Base-by-base conservation (phyloP, 257 asterid species). In the Solanum neorickii region DNA sequence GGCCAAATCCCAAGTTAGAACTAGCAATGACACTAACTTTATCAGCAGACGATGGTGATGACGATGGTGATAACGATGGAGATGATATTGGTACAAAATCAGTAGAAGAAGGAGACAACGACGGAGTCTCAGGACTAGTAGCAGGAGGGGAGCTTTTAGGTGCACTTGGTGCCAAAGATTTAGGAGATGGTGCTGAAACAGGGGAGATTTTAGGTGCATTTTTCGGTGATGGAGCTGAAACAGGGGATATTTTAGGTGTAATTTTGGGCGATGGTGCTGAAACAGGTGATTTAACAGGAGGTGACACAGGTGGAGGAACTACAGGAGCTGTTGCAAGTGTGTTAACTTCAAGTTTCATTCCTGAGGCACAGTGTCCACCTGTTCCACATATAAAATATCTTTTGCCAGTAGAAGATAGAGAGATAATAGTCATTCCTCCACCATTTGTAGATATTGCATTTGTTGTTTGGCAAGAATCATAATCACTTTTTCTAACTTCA, bases 341-440 rank as follows among this genome's bases (percentile, higher is more conserved):
- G 89, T 88, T 86, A 78, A 95, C 89, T 59, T 89, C 87, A 77
- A 95, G 23, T 80, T 95, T 95, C 98, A 94, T 95, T 87, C 98
- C 96, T 42, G 56, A 49, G 87, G 87, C 85, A 93, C 98, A 95
- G 88, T 94, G 97, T 1, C 93, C 94, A 18, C 66, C 85, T 25
- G 91, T 88, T 33, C 94, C 93, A 87, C 98, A 93, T 31, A 92
- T 91, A 92, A 93, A 96, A 90, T 94, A 94, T 59, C 95, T 87
- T 82, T 76, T 89, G 76, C 98, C 98, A 16, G 92, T 42, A 88
- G 98, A 59, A 16, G 93, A 56, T 56, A 94, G 93, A 73, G 93
- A 29, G 3, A 94, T 75, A 68, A 73, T 82, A 2, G 94, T 85
- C 74, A 27, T 11, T 23, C 98, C 98, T 20, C 96, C 95, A 74